Evolutionary conservation across 2,329 filamentous ascomycete genomes (phyloP).

Genomic region (Fusarium sp.): DNA sequence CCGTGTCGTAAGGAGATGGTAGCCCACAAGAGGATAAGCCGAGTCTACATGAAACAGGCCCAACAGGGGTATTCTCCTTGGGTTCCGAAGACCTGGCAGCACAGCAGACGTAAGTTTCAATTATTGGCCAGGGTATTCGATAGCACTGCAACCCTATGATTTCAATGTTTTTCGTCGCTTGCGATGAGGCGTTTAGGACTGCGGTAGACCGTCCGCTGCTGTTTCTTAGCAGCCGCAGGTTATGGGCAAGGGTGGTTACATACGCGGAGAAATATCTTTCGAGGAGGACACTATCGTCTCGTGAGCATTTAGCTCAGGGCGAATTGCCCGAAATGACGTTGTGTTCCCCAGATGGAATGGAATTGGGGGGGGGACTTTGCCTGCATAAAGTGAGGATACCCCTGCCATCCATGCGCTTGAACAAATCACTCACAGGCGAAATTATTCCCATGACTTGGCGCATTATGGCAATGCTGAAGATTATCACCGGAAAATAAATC

Average conservation of each 20-base stretch:
- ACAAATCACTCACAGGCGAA: conserved; percentile 7
- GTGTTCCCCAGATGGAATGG: conserved; percentile 7
- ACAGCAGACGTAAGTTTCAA: conserved; percentile 21
- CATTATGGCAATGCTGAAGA: background rate
- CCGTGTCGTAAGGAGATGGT: conserved; percentile 7
- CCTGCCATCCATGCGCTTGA: conserved; percentile 11
- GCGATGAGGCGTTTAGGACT: background rate
- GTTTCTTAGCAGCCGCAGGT: conserved; percentile 4
- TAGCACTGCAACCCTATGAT: conserved; percentile 32
- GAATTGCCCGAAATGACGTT: background rate
- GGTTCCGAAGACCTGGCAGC: conserved; percentile 21
- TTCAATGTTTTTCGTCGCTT: conserved; percentile 15
- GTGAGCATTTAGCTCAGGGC: conserved; percentile 11
- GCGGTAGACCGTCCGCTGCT: background rate
- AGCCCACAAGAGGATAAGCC: conserved; percentile 26
- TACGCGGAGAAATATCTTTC: conserved; percentile 16
- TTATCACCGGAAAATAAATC: background rate
- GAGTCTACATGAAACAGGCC: conserved; percentile 32
- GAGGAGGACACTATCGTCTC: background rate
- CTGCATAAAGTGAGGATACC: conserved; percentile 23
- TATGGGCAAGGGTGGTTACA: background rate
- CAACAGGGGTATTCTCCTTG: conserved; percentile 15
- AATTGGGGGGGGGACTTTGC: background rate
- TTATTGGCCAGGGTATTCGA: conserved; percentile 18
- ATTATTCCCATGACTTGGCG: conserved; percentile 5